Evolutionary conservation across 1,139 yeast species (phyloP), one percentile per base, ranked within the genome.

Genomic region (Groenewaldozyma auringiensis): DNA sequence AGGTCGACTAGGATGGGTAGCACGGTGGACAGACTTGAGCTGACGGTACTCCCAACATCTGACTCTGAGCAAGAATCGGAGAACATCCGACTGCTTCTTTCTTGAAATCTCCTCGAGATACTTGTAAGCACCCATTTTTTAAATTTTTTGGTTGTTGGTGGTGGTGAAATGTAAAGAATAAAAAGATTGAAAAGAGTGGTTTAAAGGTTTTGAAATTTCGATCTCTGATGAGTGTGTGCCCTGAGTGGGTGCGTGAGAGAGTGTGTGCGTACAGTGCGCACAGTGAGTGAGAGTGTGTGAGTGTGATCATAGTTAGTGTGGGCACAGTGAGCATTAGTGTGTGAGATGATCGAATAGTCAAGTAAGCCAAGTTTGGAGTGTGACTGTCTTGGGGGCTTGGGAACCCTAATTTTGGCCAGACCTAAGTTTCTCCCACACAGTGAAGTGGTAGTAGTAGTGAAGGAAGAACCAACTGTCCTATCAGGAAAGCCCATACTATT

Each of bases 31-130:
- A 65, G 88, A 98, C 69, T 79, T 83, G 81, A 84, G 83, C 79
- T 92, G 98, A 82, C 98, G 89, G 95, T 87, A 92, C 78, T 92
- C 98, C 98, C 98, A 92, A 79, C 96, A 94, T 85, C 98, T 87
- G 81, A 92, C 95, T 76, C 98, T 86, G 77, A 84, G 86, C 70
- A 92, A 79, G 88, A 89, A 92, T 78, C 98, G 87, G 79, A 86
- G 79, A 68, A 92, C 96, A 78, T 92, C 98, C 69, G 96, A 88
- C 81, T 92, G 98, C 84, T 92, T 92, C 94, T 92, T 92, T 82
- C 96, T 89, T 76, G 89, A 94, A 75, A 94, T 83, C 78, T 92
- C 98, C 80, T 92, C 96, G 74, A 92, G 83, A 76, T 92, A 92
- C 76, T 92, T 92, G 94, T 92, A 92, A 81, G 98, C 98, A 82